phyloP scores from a whole-genome alignment of 2,329 filamentous ascomycete genomes.

The Phyllosticta ampelicida region DNA sequence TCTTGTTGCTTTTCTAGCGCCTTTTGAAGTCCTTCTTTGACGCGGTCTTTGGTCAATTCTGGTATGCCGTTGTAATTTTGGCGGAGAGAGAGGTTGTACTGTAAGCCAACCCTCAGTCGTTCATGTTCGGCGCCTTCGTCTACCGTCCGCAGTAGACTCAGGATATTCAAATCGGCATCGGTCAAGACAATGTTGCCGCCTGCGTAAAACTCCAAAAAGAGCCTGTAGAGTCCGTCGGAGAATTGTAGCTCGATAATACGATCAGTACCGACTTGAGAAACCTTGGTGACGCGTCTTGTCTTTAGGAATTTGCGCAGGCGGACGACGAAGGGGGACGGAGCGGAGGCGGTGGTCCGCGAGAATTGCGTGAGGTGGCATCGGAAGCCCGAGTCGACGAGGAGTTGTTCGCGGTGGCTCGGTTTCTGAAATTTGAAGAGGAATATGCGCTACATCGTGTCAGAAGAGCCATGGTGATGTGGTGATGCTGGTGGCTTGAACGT shows the following conservation, averaged over 20 bases:
- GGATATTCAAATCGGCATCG: slow-evolving; percentile 69
- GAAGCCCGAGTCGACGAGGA: slow-evolving; percentile 90
- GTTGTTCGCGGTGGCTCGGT: slow-evolving; percentile 76
- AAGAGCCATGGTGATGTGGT: too few relatives aligned
- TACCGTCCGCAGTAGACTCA: slow-evolving; percentile 72
- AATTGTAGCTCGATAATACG: slow-evolving; percentile 87
- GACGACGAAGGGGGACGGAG: slow-evolving; percentile 76
- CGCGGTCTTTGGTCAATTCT: slow-evolving; percentile 59
- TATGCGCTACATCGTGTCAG: slow-evolving; percentile 52
- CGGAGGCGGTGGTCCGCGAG: slow-evolving; percentile 71
- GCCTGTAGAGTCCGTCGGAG: slow-evolving; percentile 75
- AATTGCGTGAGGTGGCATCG: slow-evolving; percentile 91
- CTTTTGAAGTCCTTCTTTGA: slow-evolving; percentile 57
- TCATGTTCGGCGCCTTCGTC: slow-evolving; percentile 75
- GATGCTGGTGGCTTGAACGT: not conserved
- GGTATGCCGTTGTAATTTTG: slow-evolving; percentile 76
- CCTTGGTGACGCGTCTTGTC: slow-evolving; percentile 68
- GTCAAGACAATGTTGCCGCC: slow-evolving; percentile 92
- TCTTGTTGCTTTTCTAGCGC: slow-evolving; percentile 50
- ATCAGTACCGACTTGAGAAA: slow-evolving; percentile 84
- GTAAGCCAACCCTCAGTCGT: slow-evolving; percentile 62
- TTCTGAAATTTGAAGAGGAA: slow-evolving; percentile 93
- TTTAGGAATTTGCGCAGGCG: slow-evolving; percentile 80
- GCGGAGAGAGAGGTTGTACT: slow-evolving; percentile 69
- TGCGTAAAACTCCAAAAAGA: slow-evolving; percentile 94